These are phyloP conservation scores for Pezicula rhizophila DNA, from an alignment of 2,329 filamentous ascomycete species.

Conservation along the genomic window DNA sequence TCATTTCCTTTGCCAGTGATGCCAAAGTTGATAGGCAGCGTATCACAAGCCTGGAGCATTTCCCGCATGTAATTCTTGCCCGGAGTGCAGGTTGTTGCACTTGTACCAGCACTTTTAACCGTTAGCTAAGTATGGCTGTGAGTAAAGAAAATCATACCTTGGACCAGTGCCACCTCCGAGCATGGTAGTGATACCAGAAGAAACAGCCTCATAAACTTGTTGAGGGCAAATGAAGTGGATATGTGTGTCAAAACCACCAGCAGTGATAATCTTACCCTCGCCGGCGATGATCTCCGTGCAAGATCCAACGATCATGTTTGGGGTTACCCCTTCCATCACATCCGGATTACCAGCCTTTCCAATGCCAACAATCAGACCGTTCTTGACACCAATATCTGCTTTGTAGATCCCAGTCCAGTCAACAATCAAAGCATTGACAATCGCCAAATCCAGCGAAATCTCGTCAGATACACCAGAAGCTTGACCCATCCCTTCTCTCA, in stretches of 20 bases:
- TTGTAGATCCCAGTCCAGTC: slow-evolving; percentile 95
- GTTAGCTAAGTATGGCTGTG: slow-evolving; percentile 6
- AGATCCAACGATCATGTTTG: slow-evolving; percentile 74
- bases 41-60: slow-evolving; percentile 85
- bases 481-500: slow-evolving; percentile 94
- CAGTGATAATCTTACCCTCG: slow-evolving; percentile 85
- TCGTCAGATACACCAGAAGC: slow-evolving; percentile 68
- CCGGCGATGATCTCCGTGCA: slow-evolving; percentile 89
- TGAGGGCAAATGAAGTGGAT: slow-evolving; percentile 96
- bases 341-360: slow-evolving; percentile 97
- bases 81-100: slow-evolving; percentile 89
- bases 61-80: slow-evolving; percentile 75
- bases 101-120: slow-evolving; percentile 65
- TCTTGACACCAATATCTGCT: slow-evolving; percentile 89
- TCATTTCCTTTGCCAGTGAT: slow-evolving; percentile 96
- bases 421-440: slow-evolving; percentile 84
- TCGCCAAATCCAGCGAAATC: slow-evolving; percentile 74
- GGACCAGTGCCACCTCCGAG: slow-evolving; percentile 88
- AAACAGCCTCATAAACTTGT: slow-evolving; percentile 75
- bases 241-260: slow-evolving; percentile 83
- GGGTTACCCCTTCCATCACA: slow-evolving; percentile 82
- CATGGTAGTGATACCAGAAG: slow-evolving; percentile 84
- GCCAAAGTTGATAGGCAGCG: slow-evolving; percentile 77
- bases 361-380: slow-evolving; percentile 79
- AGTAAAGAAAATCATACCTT: slow-evolving; percentile 41